Conservation (phyloP, 192 early-diverging fungal species). For the Podila verticillata region DNA sequence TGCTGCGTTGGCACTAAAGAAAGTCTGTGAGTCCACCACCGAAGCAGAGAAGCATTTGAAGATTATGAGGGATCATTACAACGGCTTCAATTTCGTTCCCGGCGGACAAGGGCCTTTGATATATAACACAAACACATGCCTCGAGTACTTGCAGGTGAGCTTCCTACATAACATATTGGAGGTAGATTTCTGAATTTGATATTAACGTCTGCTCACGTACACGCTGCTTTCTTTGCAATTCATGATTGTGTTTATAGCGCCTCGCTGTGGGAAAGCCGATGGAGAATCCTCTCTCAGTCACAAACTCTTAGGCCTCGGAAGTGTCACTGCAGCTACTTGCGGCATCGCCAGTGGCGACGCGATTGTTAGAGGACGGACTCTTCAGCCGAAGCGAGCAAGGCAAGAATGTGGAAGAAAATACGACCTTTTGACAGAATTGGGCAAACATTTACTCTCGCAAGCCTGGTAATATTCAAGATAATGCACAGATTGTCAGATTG, state of each 20-base stretch:
- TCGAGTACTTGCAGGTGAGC: slow-evolving; percentile 47
- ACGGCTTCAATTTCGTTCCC: slow-evolving; percentile 39
- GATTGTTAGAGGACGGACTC: slow-evolving; percentile 21
- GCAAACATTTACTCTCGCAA: slow-evolving; percentile 20
- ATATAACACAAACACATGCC: slow-evolving; percentile 45
- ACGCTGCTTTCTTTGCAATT: background rate
- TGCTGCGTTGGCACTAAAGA: slow-evolving; percentile 23
- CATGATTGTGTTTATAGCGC: slow-evolving; percentile 20
- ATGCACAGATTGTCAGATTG: slow-evolving; percentile 2
- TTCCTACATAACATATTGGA: slow-evolving; percentile 11
- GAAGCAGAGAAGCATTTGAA: slow-evolving; percentile 39
- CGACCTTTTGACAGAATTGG: slow-evolving; percentile 14
- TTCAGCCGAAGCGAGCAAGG: slow-evolving; percentile 21
- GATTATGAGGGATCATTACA: slow-evolving; percentile 41
- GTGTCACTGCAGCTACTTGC: slow-evolving; percentile 23
- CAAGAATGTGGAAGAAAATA: slow-evolving; percentile 19
- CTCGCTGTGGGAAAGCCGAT: slow-evolving; percentile 11
- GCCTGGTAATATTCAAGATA: slow-evolving; percentile 26
- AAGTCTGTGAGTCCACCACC: slow-evolving; percentile 13
- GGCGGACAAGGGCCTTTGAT: slow-evolving; percentile 21
- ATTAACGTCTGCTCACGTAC: slow-evolving; percentile 8
- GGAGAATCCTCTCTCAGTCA: slow-evolving; percentile 31
- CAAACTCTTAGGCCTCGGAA: slow-evolving; percentile 31
- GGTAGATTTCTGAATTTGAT: background rate
- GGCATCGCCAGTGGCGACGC: slow-evolving; percentile 30